Evolutionary conservation across 2,329 filamentous ascomycete species (phyloP).

Genomic region (Fusarium humuli): DNA sequence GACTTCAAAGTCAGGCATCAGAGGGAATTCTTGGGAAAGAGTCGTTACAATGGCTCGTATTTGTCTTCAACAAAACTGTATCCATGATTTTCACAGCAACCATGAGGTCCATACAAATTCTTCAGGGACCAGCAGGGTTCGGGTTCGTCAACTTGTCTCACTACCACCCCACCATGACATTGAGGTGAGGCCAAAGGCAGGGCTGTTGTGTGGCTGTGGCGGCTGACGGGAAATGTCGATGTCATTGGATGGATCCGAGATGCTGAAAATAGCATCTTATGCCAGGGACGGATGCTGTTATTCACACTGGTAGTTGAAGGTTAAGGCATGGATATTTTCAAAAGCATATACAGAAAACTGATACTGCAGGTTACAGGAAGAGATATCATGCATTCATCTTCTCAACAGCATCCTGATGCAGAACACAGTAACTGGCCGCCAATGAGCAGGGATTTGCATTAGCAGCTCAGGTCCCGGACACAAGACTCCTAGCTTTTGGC

Average conservation of each 20-base stretch:
- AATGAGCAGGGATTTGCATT: background rate
- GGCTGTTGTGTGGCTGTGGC: constrained; percentile 42
- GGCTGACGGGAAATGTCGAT: constrained; percentile 28
- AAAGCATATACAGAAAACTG: background rate
- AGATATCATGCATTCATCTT: background rate
- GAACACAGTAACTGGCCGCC: background rate
- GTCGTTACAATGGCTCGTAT: background rate
- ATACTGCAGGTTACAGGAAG: too few relatives aligned
- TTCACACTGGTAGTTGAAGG: background rate
- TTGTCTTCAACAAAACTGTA: background rate
- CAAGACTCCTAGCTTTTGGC: constrained; percentile 11
- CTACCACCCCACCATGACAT: constrained; percentile 16
- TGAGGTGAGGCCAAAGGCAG: background rate
- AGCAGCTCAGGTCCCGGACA: background rate
- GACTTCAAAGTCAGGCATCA: background rate
- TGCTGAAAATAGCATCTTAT: constrained; percentile 41
- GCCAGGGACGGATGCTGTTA: background rate
- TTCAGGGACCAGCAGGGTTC: constrained; percentile 25
- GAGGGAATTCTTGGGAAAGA: background rate
- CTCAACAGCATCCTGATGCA: background rate
- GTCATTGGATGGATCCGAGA: constrained; percentile 4
- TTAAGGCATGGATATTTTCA: too few relatives aligned
- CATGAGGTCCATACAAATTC: constrained; percentile 11
- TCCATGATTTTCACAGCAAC: background rate
- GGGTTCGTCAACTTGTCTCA: constrained; percentile 25